Base-by-base conservation (phyloP, 192 early-diverging fungal genomes). In the Coemansia sp. region DNA sequence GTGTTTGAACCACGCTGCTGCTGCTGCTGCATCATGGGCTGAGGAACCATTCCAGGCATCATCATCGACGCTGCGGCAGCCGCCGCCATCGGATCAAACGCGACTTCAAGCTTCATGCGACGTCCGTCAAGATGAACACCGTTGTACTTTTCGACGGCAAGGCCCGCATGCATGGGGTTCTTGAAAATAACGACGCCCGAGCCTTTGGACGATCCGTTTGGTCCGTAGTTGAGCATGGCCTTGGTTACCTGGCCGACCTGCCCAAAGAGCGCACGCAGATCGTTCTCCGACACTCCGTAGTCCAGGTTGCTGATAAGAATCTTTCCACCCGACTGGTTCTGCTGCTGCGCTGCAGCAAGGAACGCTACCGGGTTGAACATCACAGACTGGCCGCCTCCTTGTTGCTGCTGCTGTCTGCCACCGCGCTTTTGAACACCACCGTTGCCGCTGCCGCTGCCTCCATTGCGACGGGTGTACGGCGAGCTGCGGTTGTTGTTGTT, bases 221-320 rank as follows among this genome's bases (percentile, higher is more conserved):
- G 66, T 24, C 49, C 63, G 72, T 66, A 77, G 75, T 83, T 71
- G 15, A 83, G 65, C 35, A 58, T 66, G 0, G 75, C 80, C 41
- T 26, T 20, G 49, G 12, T 38, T 6, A 83, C 66, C 26, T 49
- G 68, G 1, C 80, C 80, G n/a, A 83, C 49, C 66, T 83, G 75
- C 14, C 58, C 60, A 63, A 83, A 83, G n/a, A 83, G 72, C 46
- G 46, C 62, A 44, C 80, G 75, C 20, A 83, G 60, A 10, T 83
- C 80, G 7, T 55, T 72, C 51, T 77, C 75, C 7, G 75, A 75
- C 7, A 83, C 80, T 26, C 63, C 68, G n/a, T 63, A 83, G 71
- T 77, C 75, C n/a, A 83, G 64, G 66, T 83, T 83, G 69, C 66
- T 69, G 55, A 83, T 72, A 12, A 75, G 57, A 24, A 83, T 83